phyloP scores from a whole-genome alignment of 495 filamentous ascomycete species.

The Trichoderma erinaceum region DNA sequence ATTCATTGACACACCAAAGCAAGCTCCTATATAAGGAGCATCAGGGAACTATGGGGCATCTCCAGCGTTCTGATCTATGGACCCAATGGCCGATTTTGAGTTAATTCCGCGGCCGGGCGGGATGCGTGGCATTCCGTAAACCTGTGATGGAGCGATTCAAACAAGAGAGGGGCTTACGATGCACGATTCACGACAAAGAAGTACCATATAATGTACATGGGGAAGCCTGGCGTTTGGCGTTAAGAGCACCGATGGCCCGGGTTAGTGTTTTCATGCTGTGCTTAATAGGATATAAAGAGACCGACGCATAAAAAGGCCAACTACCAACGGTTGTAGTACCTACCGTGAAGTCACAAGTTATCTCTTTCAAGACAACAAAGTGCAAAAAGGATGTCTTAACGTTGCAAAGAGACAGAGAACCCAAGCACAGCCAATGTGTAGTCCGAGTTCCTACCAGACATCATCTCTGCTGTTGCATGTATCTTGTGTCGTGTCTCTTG shows the following conservation, averaged over 20 bases:
- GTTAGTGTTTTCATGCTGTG: not conserved
- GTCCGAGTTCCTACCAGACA: no score
- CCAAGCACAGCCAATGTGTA: no score
- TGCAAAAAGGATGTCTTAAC: not conserved
- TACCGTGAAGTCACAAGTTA: not conserved
- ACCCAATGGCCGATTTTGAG: not conserved
- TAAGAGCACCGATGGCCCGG: not conserved
- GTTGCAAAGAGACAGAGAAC: no score
- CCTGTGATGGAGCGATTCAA: not conserved
- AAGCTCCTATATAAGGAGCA: not conserved
- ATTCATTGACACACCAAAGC: not conserved
- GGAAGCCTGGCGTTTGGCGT: not conserved
- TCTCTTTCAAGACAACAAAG: not conserved
- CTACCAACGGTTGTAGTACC: not conserved
- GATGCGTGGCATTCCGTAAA: conserved; percentile 2
- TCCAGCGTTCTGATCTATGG: not conserved
- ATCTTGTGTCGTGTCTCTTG: no score
- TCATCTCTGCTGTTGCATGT: no score
- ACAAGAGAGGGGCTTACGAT: not conserved
- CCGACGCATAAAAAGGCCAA: not conserved
- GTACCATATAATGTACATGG: not conserved
- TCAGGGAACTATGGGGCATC: not conserved
- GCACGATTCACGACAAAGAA: not conserved
- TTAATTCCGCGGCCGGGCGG: not conserved
- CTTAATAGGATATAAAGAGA: not conserved